Percentiles rank a stretch among this genome's conserved stretches.
Conservation (phyloP, 495 filamentous ascomycete genomes). For the Usnea hakonensis region DNA sequence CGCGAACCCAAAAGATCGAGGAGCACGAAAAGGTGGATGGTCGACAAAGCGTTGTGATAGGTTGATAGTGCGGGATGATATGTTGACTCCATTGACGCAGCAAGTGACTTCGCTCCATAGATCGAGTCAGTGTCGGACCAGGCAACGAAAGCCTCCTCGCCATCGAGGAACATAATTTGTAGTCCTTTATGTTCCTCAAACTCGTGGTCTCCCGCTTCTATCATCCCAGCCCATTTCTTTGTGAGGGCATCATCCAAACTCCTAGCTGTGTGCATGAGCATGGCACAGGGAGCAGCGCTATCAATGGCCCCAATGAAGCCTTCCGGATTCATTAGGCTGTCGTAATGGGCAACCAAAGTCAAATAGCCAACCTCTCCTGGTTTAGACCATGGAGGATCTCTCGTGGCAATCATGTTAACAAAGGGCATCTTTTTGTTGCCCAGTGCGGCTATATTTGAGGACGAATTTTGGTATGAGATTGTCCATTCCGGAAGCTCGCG, state of each 20-base stretch:
- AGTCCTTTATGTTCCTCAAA: constrained; percentile 71
- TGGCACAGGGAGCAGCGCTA: constrained; percentile 86
- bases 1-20: constrained; percentile 77
- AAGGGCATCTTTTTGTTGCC: constrained; percentile 68
- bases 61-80: constrained; percentile 61
- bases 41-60: constrained; percentile 62
- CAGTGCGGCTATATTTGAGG: constrained; percentile 66
- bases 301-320: constrained; percentile 94
- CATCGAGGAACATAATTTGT: constrained; percentile 85
- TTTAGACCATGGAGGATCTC: constrained; percentile 76
- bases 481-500: constrained; percentile 68
- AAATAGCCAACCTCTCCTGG: constrained; percentile 69
- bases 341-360: constrained; percentile 91
- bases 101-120: constrained; percentile 77
- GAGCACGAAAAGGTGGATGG: constrained; percentile 86
- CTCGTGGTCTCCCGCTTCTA: constrained; percentile 40
- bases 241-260: constrained; percentile 72
- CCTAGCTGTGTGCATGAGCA: constrained; percentile 78
- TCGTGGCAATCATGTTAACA: constrained; percentile 74
- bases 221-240: constrained; percentile 69
- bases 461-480: constrained; percentile 78
- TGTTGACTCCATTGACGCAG: constrained; percentile 62
- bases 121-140: constrained; percentile 79
- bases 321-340: constrained; percentile 69
- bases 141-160: constrained; percentile 78